phyloP scores from a whole-genome alignment of 257 asterid genomes.

The Capsicum rhomboideum region DNA sequence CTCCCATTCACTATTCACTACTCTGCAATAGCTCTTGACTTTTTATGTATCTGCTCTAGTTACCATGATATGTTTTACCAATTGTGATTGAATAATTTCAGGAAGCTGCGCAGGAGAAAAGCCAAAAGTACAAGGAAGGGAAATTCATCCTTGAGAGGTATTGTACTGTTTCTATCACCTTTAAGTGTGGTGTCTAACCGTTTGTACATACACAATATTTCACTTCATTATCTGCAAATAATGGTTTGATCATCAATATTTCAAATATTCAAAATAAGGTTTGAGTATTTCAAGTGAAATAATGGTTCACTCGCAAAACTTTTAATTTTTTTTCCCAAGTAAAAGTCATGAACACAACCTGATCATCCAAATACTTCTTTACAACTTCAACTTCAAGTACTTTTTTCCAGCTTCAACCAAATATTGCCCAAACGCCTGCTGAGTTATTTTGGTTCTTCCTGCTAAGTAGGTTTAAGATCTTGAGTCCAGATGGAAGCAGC shows the following conservation, averaged over 20 bases:
- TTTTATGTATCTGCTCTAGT: not conserved
- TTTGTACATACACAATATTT: not conserved
- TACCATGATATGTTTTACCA: not conserved
- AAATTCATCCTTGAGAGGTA: conserved; percentile 81
- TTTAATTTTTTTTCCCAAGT: not conserved
- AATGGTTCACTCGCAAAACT: not conserved
- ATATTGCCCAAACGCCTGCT: not conserved
- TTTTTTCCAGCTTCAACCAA: not conserved
- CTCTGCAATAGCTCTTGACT: not conserved
- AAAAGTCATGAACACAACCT: not conserved
- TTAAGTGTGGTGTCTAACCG: not conserved
- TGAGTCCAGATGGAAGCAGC: conserved; percentile 72
- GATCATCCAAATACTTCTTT: not conserved
- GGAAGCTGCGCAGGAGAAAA: conserved; percentile 55
- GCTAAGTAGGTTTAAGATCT: conserved; percentile 45
- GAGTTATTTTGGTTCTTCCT: not conserved
- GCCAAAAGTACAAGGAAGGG: conserved; percentile 76
- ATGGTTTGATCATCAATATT: not conserved
- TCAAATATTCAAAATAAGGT: too few relatives aligned
- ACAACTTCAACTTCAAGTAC: not conserved
- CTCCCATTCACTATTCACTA: not conserved
- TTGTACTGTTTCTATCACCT: not conserved
- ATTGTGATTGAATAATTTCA: conserved; percentile 7
- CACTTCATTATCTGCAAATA: not conserved
- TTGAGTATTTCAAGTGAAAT: not conserved